Evolutionary conservation across 345 rosid genomes (phyloP).

Genomic region (Eucalyptus polybractea): DNA sequence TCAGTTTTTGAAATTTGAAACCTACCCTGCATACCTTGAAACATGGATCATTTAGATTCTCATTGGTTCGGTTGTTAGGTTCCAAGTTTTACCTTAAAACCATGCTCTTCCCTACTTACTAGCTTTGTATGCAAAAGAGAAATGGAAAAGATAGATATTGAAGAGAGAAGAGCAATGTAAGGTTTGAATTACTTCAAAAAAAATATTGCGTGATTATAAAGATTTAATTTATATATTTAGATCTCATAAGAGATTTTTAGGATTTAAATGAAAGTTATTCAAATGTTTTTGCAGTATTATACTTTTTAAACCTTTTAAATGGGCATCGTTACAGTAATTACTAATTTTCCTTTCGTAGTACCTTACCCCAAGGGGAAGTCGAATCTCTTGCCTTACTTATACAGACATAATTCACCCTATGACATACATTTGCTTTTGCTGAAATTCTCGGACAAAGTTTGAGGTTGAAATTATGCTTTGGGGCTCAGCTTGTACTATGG

Average conservation of each 20-base stretch:
- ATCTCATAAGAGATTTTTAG: neutral
- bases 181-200: neutral
- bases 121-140: neutral
- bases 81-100: rapidly evolving
- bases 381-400: neutral
- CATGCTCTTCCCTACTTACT: neutral
- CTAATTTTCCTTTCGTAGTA: too few relatives aligned
- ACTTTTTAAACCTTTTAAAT: neutral
- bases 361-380: too few relatives aligned
- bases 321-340: neutral
- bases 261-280: too few relatives aligned
- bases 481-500: neutral
- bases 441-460: neutral
- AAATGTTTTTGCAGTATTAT: neutral
- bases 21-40: rapidly evolving
- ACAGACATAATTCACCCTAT: neutral
- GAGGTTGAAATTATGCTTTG: neutral
- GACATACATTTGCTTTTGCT: neutral
- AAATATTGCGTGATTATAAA: neutral
- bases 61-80: too few relatives aligned
- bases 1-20: rapidly evolving
- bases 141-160: neutral
- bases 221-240: neutral
- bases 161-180: neutral
- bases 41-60: rapidly evolving